phyloP scores from a whole-genome alignment of 768 basidiomycete genomes.

The Chiua virens region DNA sequence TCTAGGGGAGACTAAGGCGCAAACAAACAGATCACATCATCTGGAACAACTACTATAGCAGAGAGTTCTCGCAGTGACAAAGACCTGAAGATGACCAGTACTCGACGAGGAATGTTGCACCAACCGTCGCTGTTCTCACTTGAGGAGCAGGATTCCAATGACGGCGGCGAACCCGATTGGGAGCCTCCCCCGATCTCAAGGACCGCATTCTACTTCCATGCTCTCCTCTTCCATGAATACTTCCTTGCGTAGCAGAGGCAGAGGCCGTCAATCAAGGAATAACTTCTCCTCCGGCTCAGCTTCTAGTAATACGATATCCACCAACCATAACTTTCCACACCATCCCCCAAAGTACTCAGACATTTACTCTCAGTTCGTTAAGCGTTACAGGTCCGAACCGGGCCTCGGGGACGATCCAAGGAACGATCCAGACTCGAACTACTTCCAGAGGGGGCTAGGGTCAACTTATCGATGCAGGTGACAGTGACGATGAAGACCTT shows the following conservation, averaged over 20 bases:
- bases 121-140: slow-evolving; percentile 70
- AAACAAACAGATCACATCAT: too few species aligned
- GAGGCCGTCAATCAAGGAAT: slow-evolving; percentile 30
- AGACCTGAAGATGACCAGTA: slow-evolving; percentile 18
- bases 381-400: slow-evolving; percentile 67
- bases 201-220: slow-evolving; percentile 21
- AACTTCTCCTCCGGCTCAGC: slow-evolving; percentile 30
- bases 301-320: slow-evolving; percentile 27
- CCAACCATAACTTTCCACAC: slow-evolving; percentile 30
- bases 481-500: slow-evolving; percentile 75
- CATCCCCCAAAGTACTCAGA: slow-evolving; percentile 48
- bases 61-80: background rate
- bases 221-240: slow-evolving; percentile 31
- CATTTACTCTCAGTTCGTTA: slow-evolving; percentile 79
- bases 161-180: slow-evolving; percentile 46
- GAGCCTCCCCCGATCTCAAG: slow-evolving; percentile 36
- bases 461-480: slow-evolving; percentile 64
- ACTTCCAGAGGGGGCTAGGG: slow-evolving; percentile 73
- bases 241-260: slow-evolving; percentile 32
- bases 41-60: too few species aligned
- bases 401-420: slow-evolving; percentile 65
- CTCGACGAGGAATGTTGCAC: slow-evolving; percentile 39
- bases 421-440: slow-evolving; percentile 82
- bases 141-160: slow-evolving; percentile 52
- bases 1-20: too few species aligned